Evolutionary conservation across 2,329 filamentous ascomycete species (phyloP).

Genomic region (Pseudogymnoascus sp.): DNA sequence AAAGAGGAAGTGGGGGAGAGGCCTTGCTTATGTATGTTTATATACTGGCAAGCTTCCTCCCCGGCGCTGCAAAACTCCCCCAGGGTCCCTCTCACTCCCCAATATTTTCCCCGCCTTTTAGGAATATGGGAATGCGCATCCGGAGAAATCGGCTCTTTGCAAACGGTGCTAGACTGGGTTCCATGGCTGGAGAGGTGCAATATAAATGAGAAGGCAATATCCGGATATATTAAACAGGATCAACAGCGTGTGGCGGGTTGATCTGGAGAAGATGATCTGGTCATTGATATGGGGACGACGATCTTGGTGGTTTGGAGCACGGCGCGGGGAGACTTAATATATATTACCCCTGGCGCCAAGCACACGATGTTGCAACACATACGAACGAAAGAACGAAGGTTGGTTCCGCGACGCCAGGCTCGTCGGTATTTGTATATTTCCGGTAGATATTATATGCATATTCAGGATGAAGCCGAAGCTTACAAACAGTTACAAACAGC

Average conservation of each 20-base stretch:
- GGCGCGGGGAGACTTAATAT: neutral
- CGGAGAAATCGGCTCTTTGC: neutral
- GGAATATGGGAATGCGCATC: neutral
- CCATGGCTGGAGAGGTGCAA: neutral
- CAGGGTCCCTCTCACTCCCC: neutral
- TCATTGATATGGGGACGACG: neutral
- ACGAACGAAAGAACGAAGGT: neutral
- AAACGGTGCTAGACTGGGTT: neutral
- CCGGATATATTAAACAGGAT: neutral
- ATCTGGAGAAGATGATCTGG: neutral
- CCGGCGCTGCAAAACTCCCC: neutral
- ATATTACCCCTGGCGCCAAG: conserved; percentile 3
- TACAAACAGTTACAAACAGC: neutral
- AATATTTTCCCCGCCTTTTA: conserved; percentile 1
- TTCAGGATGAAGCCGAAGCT: neutral
- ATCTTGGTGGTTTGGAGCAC: neutral
- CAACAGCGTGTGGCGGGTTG: neutral
- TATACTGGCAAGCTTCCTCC: neutral
- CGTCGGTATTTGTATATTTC: conserved; percentile 3
- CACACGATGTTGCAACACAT: neutral
- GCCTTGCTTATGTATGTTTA: neutral
- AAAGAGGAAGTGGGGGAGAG: neutral
- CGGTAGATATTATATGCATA: neutral
- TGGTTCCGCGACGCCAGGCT: neutral
- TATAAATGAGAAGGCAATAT: neutral